A percentile compares a stretch with the other conserved stretches of the same genome.
phyloP scores from a whole-genome alignment of 257 asterid species.

The Handroanthus guayacan region DNA sequence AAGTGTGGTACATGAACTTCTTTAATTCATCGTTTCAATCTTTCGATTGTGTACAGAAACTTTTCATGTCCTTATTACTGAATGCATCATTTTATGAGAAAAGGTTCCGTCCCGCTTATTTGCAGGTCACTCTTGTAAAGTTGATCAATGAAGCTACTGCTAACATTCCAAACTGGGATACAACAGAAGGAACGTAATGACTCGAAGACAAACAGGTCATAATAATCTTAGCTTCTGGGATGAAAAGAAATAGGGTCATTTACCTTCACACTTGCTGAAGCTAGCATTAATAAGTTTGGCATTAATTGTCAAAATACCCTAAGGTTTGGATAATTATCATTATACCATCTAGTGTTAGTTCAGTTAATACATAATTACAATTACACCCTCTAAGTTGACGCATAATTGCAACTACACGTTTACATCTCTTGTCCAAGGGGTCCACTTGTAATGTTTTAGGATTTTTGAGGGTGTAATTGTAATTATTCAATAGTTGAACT shows the following conservation, averaged over 20 bases:
- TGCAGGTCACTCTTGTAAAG: slow-evolving; percentile 69
- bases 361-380: too few relatives aligned
- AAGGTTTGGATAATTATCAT: too few relatives aligned
- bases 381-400: too few relatives aligned
- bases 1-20: slow-evolving; percentile 62
- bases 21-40: not conserved
- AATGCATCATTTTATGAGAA: not conserved
- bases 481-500: too few relatives aligned
- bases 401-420: too few relatives aligned
- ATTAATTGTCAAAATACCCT: too few relatives aligned
- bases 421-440: too few relatives aligned
- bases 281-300: too few relatives aligned
- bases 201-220: not conserved
- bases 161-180: slow-evolving; percentile 66
- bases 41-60: not conserved
- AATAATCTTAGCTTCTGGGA: slow-evolving; percentile 20
- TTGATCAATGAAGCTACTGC: slow-evolving; percentile 72
- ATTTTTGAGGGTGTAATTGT: too few relatives aligned
- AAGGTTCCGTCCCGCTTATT: not conserved
- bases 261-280: too few relatives aligned
- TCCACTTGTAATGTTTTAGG: too few relatives aligned
- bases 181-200: not conserved
- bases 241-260: not conserved
- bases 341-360: too few relatives aligned
- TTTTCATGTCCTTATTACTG: not conserved